Percentiles rank a stretch among this genome's conserved stretches.
These are phyloP conservation scores for Kalmanozyma brasiliensis DNA, from an alignment of 1,284 basidiomycete species.

Conservation along the genomic window DNA sequence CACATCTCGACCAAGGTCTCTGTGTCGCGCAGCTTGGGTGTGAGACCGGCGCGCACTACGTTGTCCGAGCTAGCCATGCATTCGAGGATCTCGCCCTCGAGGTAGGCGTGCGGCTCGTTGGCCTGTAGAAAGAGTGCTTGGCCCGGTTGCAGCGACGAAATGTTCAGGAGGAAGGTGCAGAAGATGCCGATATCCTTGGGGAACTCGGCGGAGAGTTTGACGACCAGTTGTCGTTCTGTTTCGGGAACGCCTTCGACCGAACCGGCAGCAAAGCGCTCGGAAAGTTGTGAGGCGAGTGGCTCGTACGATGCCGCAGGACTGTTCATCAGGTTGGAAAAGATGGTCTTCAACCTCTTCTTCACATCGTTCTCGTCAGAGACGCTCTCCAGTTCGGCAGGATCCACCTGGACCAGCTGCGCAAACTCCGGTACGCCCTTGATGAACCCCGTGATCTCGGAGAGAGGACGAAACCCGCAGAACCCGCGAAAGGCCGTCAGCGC, in stretches of 20 bases:
- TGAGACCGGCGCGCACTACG: slow-evolving; percentile 96
- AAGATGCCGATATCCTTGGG: slow-evolving; percentile 93
- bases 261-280: slow-evolving; percentile 15
- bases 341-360: slow-evolving; percentile 33
- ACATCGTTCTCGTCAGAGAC: slow-evolving; percentile 13
- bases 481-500: slow-evolving; percentile 91
- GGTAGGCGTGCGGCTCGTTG: slow-evolving; percentile 96
- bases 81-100: slow-evolving; percentile 71
- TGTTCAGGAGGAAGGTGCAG: slow-evolving; percentile 91
- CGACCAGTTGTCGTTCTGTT: slow-evolving; percentile 73
- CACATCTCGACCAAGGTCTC: slow-evolving; percentile 87
- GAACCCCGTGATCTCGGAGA: slow-evolving; percentile 77
- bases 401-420: slow-evolving; percentile 67
- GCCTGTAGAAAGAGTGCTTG: slow-evolving; percentile 94
- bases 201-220: slow-evolving; percentile 82
- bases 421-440: slow-evolving; percentile 83
- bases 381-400: slow-evolving; percentile 1
- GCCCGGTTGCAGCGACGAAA: slow-evolving; percentile 81
- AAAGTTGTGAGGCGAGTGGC: slow-evolving; percentile 14
- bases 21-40: slow-evolving; percentile 93
- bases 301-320: slow-evolving; percentile 6
- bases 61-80: slow-evolving; percentile 76
- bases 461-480: slow-evolving; percentile 89
- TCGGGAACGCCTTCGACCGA: slow-evolving; percentile 16
- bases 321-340: slow-evolving; percentile 58